Evolutionary conservation across 2,329 filamentous ascomycete species (phyloP), one percentile per base, ranked within the genome.

Genomic region (Thielaviopsis punctulata): DNA sequence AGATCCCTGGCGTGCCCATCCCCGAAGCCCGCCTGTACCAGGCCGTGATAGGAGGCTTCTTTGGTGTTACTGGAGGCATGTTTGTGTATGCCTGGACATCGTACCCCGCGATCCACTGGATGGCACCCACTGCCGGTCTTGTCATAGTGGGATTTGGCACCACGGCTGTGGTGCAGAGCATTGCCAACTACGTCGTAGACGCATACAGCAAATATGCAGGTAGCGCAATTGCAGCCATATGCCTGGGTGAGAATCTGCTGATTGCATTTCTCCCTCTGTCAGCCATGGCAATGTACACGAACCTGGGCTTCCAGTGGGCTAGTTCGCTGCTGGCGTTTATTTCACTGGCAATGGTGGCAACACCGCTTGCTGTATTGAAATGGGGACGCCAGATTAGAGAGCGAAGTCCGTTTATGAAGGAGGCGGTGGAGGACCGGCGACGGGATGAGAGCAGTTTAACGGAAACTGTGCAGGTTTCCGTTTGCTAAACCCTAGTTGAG

Each of bases 31-130:
- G 53, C 21, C 53, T 55, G 12, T 55, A 55, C 45, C 53, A 55
- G 15, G 53, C 53, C 9, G 49, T 55, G 15, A 49, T 55, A 41
- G 53, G 53, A 22, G 53, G 53, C 6, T 47, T 55, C 23, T 52
- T 52, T 21, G 53, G 53, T 8, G 49, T 55, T 8, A 55, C 49
- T 0, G 71, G 66, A 1, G 73, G 73, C 13, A 66, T 75, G 62
- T 73, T 76, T 55, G 64, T 67, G 27, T 75, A 74, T 55, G 73
- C 64, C 0, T 75, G 72, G 72, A 69, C 70, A 1, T 64, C 65
- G 1, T 71, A 66, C 44, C 57, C 68, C 0, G 52, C 33, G 2
- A 41, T 73, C 0, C 68, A 63, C 1, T 76, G 72, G 72, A 67
- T 71, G 5, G 63, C 66, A 5, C 71, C 72, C 0, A 65, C 68